Percentiles rank a stretch among this genome's conserved stretches.
phyloP scores from a whole-genome alignment of 129 eudicot genomes.

The Deinandra increscens region DNA sequence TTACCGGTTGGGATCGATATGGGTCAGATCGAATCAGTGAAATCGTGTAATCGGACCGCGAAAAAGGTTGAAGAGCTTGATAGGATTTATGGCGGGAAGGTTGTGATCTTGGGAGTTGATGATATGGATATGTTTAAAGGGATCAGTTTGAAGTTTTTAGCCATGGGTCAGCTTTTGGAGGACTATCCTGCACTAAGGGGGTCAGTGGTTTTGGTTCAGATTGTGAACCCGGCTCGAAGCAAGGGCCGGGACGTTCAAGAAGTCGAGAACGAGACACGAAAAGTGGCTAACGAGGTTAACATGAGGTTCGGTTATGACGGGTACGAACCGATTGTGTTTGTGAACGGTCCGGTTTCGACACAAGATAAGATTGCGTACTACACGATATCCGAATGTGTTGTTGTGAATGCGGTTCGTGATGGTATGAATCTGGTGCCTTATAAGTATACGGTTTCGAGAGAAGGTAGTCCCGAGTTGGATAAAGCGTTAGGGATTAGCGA shows the following conservation, averaged over 20 bases:
- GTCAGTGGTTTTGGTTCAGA: constrained; percentile 71
- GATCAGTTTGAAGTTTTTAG: constrained; percentile 77
- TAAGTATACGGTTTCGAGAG: constrained; percentile 77
- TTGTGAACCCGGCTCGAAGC: constrained; percentile 79
- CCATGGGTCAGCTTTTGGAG: constrained; percentile 71
- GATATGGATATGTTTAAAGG: constrained; percentile 96
- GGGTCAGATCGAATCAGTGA: constrained; percentile 69
- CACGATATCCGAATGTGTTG: constrained; percentile 74
- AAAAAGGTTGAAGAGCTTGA: constrained; percentile 51
- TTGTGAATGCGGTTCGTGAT: constrained; percentile 91
- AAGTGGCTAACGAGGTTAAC: constrained; percentile 59
- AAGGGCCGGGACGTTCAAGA: constrained; percentile 70
- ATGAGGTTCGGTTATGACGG: constrained; percentile 48
- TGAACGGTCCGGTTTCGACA: constrained; percentile 68
- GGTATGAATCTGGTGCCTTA: constrained; percentile 98
- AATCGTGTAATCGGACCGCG: constrained; percentile 43
- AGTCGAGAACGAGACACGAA: constrained; percentile 52
- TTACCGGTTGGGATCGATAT: constrained; percentile 85
- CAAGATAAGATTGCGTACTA: constrained; percentile 75
- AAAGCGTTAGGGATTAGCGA: constrained; percentile 44
- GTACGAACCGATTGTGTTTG: constrained; percentile 76
- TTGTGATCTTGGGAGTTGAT: constrained; percentile 85
- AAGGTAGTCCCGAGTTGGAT: constrained; percentile 59
- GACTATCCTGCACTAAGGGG: constrained; percentile 54
- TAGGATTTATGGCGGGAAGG: constrained; percentile 50